Evolutionary conservation across 768 basidiomycete species (phyloP).

Genomic region (Myochromella boudieri): DNA sequence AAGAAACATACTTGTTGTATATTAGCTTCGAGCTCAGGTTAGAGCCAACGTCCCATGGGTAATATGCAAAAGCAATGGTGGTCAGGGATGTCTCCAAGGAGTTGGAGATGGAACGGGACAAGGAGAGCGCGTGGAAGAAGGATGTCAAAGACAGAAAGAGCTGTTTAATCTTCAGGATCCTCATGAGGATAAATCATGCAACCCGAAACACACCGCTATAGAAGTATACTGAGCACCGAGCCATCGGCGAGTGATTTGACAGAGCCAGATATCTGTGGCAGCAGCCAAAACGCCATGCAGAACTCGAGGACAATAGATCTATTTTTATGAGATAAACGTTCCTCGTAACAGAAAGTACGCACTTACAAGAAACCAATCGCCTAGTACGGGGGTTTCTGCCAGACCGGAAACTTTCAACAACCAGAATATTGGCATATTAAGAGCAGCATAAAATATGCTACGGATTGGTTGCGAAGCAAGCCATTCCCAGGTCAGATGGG

Average conservation of each 20-base stretch:
- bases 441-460: constrained; percentile 75
- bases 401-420: constrained; percentile 55
- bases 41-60: constrained; percentile 63
- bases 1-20: constrained; percentile 34
- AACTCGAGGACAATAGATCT: constrained; percentile 77
- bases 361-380: constrained; percentile 64
- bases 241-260: constrained; percentile 54
- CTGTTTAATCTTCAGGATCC: constrained; percentile 36
- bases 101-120: constrained; percentile 90
- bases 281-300: constrained; percentile 79
- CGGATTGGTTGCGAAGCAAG: constrained; percentile 64
- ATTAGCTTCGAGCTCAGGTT: constrained; percentile 35
- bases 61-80: constrained; percentile 71
- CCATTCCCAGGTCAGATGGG: constrained; percentile 98
- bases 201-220: constrained; percentile 56
- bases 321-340: constrained; percentile 2
- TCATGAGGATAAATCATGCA: neutral
- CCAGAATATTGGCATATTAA: constrained; percentile 83
- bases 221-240: constrained; percentile 58
- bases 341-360: constrained; percentile 2
- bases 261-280: constrained; percentile 75
- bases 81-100: constrained; percentile 89
- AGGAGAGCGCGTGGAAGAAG: constrained; percentile 81
- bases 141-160: constrained; percentile 79
- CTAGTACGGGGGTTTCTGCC: constrained; percentile 37